These are phyloP conservation scores for Botryotinia calthae DNA, from an alignment of 2,329 filamentous ascomycete species.

Conservation along the genomic window DNA sequence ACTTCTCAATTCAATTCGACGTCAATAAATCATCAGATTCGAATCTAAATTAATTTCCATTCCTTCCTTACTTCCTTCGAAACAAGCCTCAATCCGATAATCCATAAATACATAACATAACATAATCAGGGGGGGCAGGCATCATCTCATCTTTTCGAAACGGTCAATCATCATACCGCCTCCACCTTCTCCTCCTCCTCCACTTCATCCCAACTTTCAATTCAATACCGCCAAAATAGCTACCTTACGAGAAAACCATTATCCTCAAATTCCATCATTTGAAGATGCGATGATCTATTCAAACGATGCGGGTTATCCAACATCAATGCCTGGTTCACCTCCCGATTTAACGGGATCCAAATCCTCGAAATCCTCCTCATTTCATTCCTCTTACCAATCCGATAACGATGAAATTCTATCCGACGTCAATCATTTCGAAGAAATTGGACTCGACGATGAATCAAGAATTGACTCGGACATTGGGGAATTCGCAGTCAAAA, in stretches of 20 bases:
- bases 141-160: constrained; percentile 18
- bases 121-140: constrained; percentile 14
- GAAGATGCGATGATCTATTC: constrained; percentile 35
- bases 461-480: constrained; percentile 36
- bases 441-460: constrained; percentile 82
- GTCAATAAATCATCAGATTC: not conserved
- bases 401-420: constrained; percentile 68
- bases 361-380: constrained; percentile 87
- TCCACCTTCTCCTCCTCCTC: not conserved
- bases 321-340: constrained; percentile 59
- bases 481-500: constrained; percentile 35
- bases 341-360: constrained; percentile 81
- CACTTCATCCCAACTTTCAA: not conserved
- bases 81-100: not conserved
- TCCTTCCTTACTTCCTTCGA: constrained; percentile 7
- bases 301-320: constrained; percentile 29
- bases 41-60: not conserved
- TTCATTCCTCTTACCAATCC: constrained; percentile 72
- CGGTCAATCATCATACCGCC: not conserved
- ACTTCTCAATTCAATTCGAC: not conserved
- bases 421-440: constrained; percentile 84
- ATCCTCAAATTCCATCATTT: constrained; percentile 24
- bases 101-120: not conserved
- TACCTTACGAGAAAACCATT: constrained; percentile 34
- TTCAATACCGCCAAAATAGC: constrained; percentile 37